These are phyloP conservation scores for Komagataella mondaviorum DNA, from an alignment of 805 yeast genomes.

Conservation along the genomic window DNA sequence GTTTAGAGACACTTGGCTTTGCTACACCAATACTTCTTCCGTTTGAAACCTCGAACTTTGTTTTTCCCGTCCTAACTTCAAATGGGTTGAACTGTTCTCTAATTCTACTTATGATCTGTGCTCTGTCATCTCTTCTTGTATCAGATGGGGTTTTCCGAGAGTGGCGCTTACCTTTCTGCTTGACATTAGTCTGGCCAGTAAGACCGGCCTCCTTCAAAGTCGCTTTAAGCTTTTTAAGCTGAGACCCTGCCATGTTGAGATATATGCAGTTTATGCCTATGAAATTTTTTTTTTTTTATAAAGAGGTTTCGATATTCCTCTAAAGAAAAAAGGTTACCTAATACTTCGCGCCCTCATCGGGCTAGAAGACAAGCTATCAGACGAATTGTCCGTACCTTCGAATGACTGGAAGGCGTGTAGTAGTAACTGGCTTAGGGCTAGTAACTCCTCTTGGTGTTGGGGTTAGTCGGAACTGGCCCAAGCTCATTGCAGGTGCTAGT, in stretches of 20 bases:
- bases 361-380: neutral
- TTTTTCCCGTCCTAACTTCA: constrained; percentile 59
- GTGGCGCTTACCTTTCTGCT: constrained; percentile 36
- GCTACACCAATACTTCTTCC: constrained; percentile 28
- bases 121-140: constrained; percentile 57
- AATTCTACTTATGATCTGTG: constrained; percentile 40
- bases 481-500: constrained; percentile 33
- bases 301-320: neutral
- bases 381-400: neutral
- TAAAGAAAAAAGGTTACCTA: neutral
- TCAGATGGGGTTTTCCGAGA: constrained; percentile 44
- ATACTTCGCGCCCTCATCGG: neutral
- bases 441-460: constrained; percentile 82
- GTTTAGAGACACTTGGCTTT: constrained; percentile 57
- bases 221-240: constrained; percentile 69
- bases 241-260: constrained; percentile 66
- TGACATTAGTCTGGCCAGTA: constrained; percentile 71
- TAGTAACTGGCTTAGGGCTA: constrained; percentile 83
- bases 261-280: neutral
- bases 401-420: constrained; percentile 40
- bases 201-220: constrained; percentile 67
- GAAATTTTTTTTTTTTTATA: constrained; percentile 1
- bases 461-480: constrained; percentile 35
- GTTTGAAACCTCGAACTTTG: constrained; percentile 34
- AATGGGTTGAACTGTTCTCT: constrained; percentile 85